A percentile compares a stretch with the other conserved stretches of the same genome.
These are phyloP conservation scores for Penicillium sp. DNA, from an alignment of 2,329 filamentous ascomycete species.

Conservation along the genomic window DNA sequence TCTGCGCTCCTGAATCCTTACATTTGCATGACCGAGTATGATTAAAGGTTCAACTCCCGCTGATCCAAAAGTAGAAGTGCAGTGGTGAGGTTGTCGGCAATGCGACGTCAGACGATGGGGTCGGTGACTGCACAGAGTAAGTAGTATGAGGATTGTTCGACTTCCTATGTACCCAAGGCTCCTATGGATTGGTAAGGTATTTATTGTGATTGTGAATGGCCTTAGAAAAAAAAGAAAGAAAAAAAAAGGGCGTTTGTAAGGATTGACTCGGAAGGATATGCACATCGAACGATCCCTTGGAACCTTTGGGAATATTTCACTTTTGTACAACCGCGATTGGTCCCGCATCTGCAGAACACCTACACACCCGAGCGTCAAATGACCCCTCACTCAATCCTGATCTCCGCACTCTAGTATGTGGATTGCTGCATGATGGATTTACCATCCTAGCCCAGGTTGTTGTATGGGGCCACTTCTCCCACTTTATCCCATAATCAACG, in stretches of 20 bases:
- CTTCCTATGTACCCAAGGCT: no score
- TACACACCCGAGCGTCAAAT: conserved; percentile 20
- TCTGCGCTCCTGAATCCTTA: not conserved
- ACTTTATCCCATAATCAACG: conserved; percentile 2
- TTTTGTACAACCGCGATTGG: conserved; percentile 3
- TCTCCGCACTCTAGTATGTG: conserved; percentile 15
- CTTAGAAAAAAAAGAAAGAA: no score
- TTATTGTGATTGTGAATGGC: no score
- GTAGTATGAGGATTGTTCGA: no score
- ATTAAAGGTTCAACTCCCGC: not conserved
- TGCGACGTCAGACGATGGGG: not conserved
- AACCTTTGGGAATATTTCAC: no score
- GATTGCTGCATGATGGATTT: conserved; percentile 11
- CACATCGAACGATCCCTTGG: no score
- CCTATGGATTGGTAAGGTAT: no score
- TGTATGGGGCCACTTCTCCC: conserved; percentile 9
- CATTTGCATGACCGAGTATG: not conserved
- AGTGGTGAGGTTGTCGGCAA: not conserved
- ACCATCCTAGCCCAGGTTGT: conserved; percentile 10
- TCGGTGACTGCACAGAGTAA: not conserved
- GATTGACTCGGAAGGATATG: no score
- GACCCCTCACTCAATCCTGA: conserved; percentile 19
- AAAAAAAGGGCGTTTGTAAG: no score
- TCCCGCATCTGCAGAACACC: conserved; percentile 12
- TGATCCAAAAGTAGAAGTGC: not conserved